These are phyloP conservation scores for Caulochytrium protostelioides DNA, from an alignment of 371 early-diverging fungal genomes.

Conservation along the genomic window DNA sequence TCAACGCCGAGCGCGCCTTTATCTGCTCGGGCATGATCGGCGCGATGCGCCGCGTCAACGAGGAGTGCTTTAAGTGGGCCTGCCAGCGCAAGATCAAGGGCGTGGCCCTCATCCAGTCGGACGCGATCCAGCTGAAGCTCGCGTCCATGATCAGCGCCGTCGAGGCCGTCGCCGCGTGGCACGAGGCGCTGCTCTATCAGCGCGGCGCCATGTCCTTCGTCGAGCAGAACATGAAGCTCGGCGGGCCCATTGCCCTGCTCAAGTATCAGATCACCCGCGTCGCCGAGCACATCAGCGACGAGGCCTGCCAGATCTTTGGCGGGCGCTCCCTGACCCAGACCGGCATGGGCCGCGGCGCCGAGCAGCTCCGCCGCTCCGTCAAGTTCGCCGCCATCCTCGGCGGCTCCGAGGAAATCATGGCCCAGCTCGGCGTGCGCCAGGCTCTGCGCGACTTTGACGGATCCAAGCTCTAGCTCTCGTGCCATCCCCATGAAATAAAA, in stretches of 20 bases:
- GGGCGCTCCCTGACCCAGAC: constrained; percentile 41
- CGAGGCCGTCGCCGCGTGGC: constrained; percentile 35
- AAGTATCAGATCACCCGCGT: constrained; percentile 38
- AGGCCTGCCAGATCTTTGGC: constrained; percentile 47
- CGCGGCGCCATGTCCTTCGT: constrained; percentile 37
- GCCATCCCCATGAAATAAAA: too few species aligned
- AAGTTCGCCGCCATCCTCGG: constrained; percentile 26
- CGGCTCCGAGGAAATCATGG: constrained; percentile 22
- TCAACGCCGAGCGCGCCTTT: constrained; percentile 8
- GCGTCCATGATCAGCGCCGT: constrained; percentile 20
- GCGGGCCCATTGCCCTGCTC: constrained; percentile 41
- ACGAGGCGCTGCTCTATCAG: constrained; percentile 39
- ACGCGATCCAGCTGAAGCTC: constrained; percentile 22
- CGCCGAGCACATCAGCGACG: constrained; percentile 30
- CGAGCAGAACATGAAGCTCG: constrained; percentile 35
- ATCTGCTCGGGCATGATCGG: neutral
- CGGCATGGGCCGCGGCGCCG: constrained; percentile 36
- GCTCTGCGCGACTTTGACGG: too few species aligned
- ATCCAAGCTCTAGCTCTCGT: too few species aligned
- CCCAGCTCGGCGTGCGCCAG: constrained; percentile 16
- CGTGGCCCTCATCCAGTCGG: constrained; percentile 16
- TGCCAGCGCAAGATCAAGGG: constrained; percentile 22
- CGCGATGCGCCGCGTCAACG: constrained; percentile 12
- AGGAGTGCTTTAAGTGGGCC: constrained; percentile 24
- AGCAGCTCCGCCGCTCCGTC: constrained; percentile 29